Base-by-base conservation (phyloP, 805 yeast genomes). In the Wickerhamiella kazuoi region DNA sequence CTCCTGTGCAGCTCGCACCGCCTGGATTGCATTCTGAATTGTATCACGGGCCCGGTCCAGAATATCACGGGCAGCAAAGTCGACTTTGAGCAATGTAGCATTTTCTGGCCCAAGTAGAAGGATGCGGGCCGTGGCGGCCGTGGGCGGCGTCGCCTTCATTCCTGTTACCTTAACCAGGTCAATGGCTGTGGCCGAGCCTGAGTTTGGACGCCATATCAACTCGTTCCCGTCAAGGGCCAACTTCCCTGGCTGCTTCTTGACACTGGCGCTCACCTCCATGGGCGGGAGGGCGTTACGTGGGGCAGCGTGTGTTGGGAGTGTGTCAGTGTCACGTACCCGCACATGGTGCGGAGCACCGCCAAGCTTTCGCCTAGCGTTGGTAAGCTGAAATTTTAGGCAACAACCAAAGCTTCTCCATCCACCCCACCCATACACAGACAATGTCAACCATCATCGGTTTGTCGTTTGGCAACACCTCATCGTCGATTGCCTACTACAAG, bases 401-500 rank as follows among this genome's bases (percentile, higher is more conserved):
- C n/a, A 23, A 23, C 11, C 26, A 11, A 11, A 6, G 6, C 26
- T 23, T 6, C 9, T 6, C 26, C 26, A 7, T 11, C 26, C 11
- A 23, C 6, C 26, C 26, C 6, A 23, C 26, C 26, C 6, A 23
- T 23, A 6, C 14, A 6, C 6, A 17, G 21, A 14, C 8, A 34
- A 50, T 50, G 54, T 49, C 53, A 11, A 39, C 37, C 23, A 80
- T 83, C 50, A 80, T 90, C 61, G 98, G 98, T 63, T 73, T 90
- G 59, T 76, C 95, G 33, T 87, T 90, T 61, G 98, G 98, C 61
- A 90, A 90, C 73, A 79, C 94, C 36, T 74, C 94, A 44, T 79
- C 96, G 37, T 81, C 96, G 43, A 84, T 90, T 59, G 96, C 97
- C 37, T 81, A 40, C 45, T 64, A 70, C 45, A 61, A 66, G 48